Conservation (phyloP, 345 rosid species). For the Rhizophora apiculata region DNA sequence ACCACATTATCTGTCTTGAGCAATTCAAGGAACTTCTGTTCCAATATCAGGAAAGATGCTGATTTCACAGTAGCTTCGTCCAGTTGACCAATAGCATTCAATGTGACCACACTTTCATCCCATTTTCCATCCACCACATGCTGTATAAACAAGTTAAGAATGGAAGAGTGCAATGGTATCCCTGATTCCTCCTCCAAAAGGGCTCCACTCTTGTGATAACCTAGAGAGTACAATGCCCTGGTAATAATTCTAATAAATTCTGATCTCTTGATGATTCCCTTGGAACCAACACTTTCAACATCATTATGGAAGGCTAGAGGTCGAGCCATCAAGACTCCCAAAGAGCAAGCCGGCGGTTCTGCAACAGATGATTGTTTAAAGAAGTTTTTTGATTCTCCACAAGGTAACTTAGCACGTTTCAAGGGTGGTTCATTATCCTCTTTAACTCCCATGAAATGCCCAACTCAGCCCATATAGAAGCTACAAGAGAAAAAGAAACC, state of each 20-base stretch:
- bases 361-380: constrained; percentile 33
- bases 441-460: constrained; percentile 68
- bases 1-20: constrained; percentile 35
- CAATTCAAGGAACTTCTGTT: constrained; percentile 66
- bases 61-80: constrained; percentile 55
- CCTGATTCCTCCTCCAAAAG: constrained; percentile 72
- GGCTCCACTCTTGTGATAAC: constrained; percentile 58
- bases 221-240: constrained; percentile 68
- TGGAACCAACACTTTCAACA: constrained; percentile 47
- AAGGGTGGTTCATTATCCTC: constrained; percentile 71
- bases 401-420: constrained; percentile 50
- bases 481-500: constrained; percentile 3
- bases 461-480: constrained; percentile 53
- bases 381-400: constrained; percentile 27
- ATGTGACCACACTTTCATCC: constrained; percentile 62
- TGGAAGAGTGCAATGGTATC: constrained; percentile 46
- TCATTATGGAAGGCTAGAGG: constrained; percentile 66
- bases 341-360: constrained; percentile 39
- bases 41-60: constrained; percentile 60
- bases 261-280: constrained; percentile 55
- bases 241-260: constrained; percentile 61
- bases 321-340: constrained; percentile 68
- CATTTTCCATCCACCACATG: constrained; percentile 61
- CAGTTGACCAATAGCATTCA: constrained; percentile 42
- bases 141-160: constrained; percentile 39